A percentile compares a stretch with the other conserved stretches of the same genome.
phyloP scores from a whole-genome alignment of 768 basidiomycete species.

The Hygrophorus pudorinus region DNA sequence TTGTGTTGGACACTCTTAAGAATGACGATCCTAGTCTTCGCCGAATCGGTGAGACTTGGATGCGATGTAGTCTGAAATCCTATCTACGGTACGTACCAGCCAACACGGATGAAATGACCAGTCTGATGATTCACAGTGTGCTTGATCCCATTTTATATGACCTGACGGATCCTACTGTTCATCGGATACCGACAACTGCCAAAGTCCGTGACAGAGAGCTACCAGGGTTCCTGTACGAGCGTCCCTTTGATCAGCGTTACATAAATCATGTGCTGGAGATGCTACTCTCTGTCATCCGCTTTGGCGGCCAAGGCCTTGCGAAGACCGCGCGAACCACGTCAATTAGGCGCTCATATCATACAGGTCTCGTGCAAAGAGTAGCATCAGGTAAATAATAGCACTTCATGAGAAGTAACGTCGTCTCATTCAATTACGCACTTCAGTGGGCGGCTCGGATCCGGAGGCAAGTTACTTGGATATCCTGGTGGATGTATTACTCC shows the following conservation, averaged over 20 bases:
- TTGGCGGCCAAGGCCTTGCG: slow-evolving; percentile 84
- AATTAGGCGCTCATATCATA: slow-evolving; percentile 56
- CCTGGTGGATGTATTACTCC: slow-evolving; percentile 60
- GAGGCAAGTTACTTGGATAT: slow-evolving; percentile 71
- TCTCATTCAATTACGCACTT: slow-evolving; percentile 4
- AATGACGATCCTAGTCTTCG: slow-evolving; percentile 65
- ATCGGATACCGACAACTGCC: slow-evolving; percentile 34
- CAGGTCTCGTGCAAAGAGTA: slow-evolving; percentile 51
- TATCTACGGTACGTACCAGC: slow-evolving; percentile 60
- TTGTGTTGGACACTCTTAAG: slow-evolving; percentile 74
- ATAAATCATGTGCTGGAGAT: slow-evolving; percentile 68
- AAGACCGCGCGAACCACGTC: slow-evolving; percentile 59
- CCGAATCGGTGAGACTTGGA: slow-evolving; percentile 90
- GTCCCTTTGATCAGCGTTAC: slow-evolving; percentile 68
- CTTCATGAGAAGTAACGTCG: slow-evolving; percentile 2
- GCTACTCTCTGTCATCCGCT: slow-evolving; percentile 66
- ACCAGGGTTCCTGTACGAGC: slow-evolving; percentile 57
- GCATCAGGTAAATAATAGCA: slow-evolving; percentile 37
- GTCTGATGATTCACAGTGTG: slow-evolving; percentile 37
- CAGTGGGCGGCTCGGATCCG: slow-evolving; percentile 31
- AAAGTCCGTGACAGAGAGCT: slow-evolving; percentile 60
- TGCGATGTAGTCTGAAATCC: slow-evolving; percentile 87
- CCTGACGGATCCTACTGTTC: slow-evolving; percentile 61
- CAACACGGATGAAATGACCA: slow-evolving; percentile 1
- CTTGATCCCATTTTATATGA: slow-evolving; percentile 82